phyloP scores from a whole-genome alignment of 768 basidiomycete species.

The Mycena maculata region DNA sequence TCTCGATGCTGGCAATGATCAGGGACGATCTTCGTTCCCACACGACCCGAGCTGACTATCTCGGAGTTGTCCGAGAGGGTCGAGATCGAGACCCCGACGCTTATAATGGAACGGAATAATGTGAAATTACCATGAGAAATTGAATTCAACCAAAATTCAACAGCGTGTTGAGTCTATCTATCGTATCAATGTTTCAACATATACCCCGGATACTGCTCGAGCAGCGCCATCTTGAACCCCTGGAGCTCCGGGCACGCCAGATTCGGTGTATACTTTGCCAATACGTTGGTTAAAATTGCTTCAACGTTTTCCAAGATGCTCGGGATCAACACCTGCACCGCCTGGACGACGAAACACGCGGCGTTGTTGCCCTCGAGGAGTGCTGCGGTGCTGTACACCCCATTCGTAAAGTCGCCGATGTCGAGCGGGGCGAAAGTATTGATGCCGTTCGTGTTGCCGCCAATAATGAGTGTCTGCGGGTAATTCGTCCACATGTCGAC shows the following conservation, averaged over 20 bases:
- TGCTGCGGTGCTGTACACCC: background rate
- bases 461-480: slow-evolving; percentile 11
- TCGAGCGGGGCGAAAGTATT: slow-evolving; percentile 10
- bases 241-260: slow-evolving; percentile 7
- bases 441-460: slow-evolving; percentile 7
- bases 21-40: too few relatives aligned
- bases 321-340: background rate
- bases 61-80: too few relatives aligned
- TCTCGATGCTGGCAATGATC: too few relatives aligned
- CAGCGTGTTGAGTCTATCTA: too few relatives aligned
- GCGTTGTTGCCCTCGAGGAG: slow-evolving; percentile 3
- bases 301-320: background rate
- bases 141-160: too few relatives aligned
- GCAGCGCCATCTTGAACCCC: background rate
- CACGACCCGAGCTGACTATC: too few relatives aligned
- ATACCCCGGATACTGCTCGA: slow-evolving; percentile 14
- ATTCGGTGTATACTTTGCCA: background rate
- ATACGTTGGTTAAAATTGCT: background rate
- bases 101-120: too few relatives aligned
- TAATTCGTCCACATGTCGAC: background rate
- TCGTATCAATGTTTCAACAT: too few relatives aligned
- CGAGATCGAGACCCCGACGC: too few relatives aligned
- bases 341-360: slow-evolving; percentile 14
- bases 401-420: background rate
- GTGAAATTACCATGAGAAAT: too few relatives aligned